These are phyloP conservation scores for Tetrapisispora phaffii DNA, from an alignment of 805 yeast genomes.

Conservation along the genomic window DNA sequence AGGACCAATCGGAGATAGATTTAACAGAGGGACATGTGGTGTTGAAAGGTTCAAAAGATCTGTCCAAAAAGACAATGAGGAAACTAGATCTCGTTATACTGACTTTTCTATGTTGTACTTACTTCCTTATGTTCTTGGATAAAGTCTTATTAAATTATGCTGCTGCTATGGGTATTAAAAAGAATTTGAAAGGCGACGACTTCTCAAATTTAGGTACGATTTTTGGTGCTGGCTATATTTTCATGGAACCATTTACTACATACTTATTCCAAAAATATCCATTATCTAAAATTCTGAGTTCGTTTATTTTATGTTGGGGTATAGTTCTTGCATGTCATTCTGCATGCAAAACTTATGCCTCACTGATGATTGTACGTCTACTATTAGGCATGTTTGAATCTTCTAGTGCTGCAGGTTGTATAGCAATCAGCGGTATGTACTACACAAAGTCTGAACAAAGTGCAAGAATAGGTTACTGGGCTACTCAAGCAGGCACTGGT, in stretches of 20 bases:
- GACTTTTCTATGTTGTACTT: slow-evolving; percentile 43
- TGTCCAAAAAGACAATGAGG: slow-evolving; percentile 16
- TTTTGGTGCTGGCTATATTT: slow-evolving; percentile 43
- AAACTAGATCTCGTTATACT: slow-evolving; percentile 42
- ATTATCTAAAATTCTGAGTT: slow-evolving; percentile 40
- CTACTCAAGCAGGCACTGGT: slow-evolving; percentile 46
- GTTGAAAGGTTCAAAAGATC: slow-evolving; percentile 20
- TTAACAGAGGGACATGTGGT: slow-evolving; percentile 2
- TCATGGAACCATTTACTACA: slow-evolving; percentile 43
- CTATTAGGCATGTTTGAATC: slow-evolving; percentile 47
- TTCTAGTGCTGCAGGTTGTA: slow-evolving; percentile 46
- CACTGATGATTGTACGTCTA: slow-evolving; percentile 46
- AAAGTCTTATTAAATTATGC: slow-evolving; percentile 52
- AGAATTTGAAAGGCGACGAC: slow-evolving; percentile 38
- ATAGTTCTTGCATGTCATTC: slow-evolving; percentile 40
- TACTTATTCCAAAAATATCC: slow-evolving; percentile 43
- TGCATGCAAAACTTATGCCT: slow-evolving; percentile 43
- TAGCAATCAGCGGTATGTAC: slow-evolving; percentile 53
- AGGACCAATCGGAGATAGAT: background rate
- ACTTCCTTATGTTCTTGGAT: slow-evolving; percentile 49
- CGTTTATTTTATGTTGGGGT: slow-evolving; percentile 46
- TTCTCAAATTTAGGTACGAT: slow-evolving; percentile 46
- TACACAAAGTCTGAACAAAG: slow-evolving; percentile 45
- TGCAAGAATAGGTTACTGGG: slow-evolving; percentile 46
- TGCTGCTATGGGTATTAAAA: slow-evolving; percentile 53